A percentile compares a stretch with the other conserved stretches of the same genome.
Evolutionary conservation across 768 basidiomycete genomes (phyloP).

Genomic region (Phylloporus sp.): DNA sequence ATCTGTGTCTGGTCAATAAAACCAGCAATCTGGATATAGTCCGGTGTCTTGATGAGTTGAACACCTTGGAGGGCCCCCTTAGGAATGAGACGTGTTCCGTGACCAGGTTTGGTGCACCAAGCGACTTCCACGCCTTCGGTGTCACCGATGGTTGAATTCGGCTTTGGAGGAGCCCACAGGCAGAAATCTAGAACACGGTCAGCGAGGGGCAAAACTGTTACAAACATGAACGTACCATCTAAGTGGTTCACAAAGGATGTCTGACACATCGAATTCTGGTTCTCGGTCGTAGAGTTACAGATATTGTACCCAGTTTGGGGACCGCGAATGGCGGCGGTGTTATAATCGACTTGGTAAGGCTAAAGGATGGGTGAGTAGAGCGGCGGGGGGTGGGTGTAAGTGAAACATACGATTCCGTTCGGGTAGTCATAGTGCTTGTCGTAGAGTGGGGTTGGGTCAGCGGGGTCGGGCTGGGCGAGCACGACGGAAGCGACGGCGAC

Average conservation of each 20-base stretch:
- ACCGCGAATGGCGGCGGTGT: conserved; percentile 43
- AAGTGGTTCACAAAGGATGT: conserved; percentile 61
- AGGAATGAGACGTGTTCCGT: conserved; percentile 74
- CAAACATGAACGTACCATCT: conserved; percentile 26
- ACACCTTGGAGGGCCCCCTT: conserved; percentile 56
- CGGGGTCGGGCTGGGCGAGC: conserved; percentile 34
- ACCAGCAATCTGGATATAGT: conserved; percentile 59
- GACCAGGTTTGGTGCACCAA: conserved; percentile 69
- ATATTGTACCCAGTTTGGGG: conserved; percentile 59
- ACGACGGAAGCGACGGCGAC: conserved; percentile 29
- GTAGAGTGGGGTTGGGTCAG: conserved; percentile 43
- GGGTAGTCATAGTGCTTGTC: conserved; percentile 44
- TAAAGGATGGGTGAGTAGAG: conserved; percentile 11
- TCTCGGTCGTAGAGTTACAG: conserved; percentile 64
- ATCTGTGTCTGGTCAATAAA: conserved; percentile 61
- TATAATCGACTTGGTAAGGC: conserved; percentile 48
- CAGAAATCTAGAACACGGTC: conserved; percentile 52
- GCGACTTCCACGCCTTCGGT: conserved; percentile 69
- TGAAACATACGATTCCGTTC: conserved; percentile 35
- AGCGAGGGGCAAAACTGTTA: not conserved
- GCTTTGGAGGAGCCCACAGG: conserved; percentile 53
- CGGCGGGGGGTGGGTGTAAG: not conserved
- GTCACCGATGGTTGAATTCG: conserved; percentile 53
- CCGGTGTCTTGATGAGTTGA: conserved; percentile 55
- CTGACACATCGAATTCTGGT: conserved; percentile 62